A percentile compares a stretch with the other conserved stretches of the same genome.
Evolutionary conservation across 2,329 filamentous ascomycete species (phyloP).

Genomic region (Peltaster fructicola): DNA sequence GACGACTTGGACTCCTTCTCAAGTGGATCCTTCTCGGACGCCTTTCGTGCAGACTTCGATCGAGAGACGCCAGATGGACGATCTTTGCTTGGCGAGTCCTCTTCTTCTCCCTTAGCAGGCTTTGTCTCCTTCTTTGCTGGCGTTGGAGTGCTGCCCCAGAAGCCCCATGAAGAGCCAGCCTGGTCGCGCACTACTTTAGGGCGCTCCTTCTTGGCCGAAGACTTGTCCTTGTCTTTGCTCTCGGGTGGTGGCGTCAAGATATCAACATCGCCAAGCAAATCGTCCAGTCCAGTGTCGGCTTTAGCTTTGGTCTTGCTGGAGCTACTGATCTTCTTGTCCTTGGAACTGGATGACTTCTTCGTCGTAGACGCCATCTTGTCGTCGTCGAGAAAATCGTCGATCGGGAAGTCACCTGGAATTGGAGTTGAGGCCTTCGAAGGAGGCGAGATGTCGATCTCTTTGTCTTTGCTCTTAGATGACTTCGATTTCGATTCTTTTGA

Average conservation of each 20-base stretch:
- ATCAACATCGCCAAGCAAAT: constrained; percentile 16
- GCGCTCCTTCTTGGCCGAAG: constrained; percentile 53
- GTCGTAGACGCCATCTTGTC: constrained; percentile 6
- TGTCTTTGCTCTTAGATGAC: constrained; percentile 5
- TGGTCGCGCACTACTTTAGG: constrained; percentile 56
- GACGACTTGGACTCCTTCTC: constrained; percentile 53
- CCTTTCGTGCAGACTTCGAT: constrained; percentile 39
- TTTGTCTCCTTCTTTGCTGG: constrained; percentile 26
- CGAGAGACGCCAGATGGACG: constrained; percentile 27
- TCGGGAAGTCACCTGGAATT: constrained; percentile 29
- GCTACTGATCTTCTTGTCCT: constrained; percentile 17
- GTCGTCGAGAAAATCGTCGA: constrained; percentile 21
- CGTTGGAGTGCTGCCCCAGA: constrained; percentile 43
- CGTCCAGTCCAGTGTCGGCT: constrained; percentile 7
- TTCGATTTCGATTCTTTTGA: constrained; percentile 7
- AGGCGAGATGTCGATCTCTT: constrained; percentile 5
- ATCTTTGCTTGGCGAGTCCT: constrained; percentile 23
- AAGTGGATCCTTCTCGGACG: constrained; percentile 32
- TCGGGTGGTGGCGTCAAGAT: constrained; percentile 35
- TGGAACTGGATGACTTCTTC: constrained; percentile 12
- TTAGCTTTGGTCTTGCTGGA: constrained; percentile 1
- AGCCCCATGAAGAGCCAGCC: constrained; percentile 47
- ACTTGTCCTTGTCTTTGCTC: constrained; percentile 26
- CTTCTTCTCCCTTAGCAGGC: constrained; percentile 21
- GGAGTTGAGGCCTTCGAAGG: constrained; percentile 18